Evolutionary conservation across 306 rosid genomes (phyloP), one percentile per base, ranked within the genome.

Genomic region (Hylodesmum podocarpum): DNA sequence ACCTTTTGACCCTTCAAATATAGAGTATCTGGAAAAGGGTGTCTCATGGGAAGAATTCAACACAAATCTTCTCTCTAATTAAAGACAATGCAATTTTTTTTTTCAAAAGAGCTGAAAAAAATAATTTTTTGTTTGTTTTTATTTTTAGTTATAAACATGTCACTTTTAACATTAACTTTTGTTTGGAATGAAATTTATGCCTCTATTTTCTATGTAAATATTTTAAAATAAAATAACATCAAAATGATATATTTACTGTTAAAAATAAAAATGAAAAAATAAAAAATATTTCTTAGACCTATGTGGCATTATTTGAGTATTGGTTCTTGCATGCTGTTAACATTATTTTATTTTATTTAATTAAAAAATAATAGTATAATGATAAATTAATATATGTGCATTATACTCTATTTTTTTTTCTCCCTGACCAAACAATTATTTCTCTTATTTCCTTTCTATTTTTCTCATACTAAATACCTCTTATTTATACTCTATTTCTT

Each of bases 1-100:
- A 12, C 98, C 98, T 25, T 91, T 94, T 76, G 88, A 94, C 86
- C 98, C 98, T 43, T 76, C 94, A 6, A 88, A 91, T 54, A 85
- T 87, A 19, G 81, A 86, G 72, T 91, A 91, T 82, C 47, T 94
- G 72, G 80, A 90, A 37, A 85, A 85, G 70, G 87, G 71, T 59
- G 72, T 94, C 22, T 67, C 91, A 6, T 94, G 97, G 98, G 80
- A 91, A 77, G 91, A 61, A 76, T 94, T 94, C 73, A 81, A 74
- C 67, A 73, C 49, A 69, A 80, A 25, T 37, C 41, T 80, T 53
- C 74, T 34, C 22, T 31, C 78, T 19, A 50, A 33, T 12, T 75
- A n/a, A 51, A 36, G 39, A 49, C 0, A 19, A 8, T 63, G 70
- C 21, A 41, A 47, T 15, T 15, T 78, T 33, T 14, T 50, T 40